Evolutionary conservation across 331 rosid genomes (phyloP).

Genomic region (Quercus lobata): DNA sequence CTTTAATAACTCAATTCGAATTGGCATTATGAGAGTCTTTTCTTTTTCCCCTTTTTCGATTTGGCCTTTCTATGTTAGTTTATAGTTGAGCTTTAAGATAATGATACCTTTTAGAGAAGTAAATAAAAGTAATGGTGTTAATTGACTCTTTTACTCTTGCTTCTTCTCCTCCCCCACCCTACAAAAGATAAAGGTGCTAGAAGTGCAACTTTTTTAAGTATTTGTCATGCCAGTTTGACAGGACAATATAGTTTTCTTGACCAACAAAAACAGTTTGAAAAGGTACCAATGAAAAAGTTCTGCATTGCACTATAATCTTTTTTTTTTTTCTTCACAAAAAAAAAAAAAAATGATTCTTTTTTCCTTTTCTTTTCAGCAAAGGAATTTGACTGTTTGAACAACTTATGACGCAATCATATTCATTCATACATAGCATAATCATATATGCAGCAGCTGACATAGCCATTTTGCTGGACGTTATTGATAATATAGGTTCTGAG

Average conservation of each 20-base stretch:
- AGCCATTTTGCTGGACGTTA: neutral
- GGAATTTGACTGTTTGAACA: neutral
- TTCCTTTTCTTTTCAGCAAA: neutral
- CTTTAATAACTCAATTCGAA: neutral
- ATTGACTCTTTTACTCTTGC: neutral
- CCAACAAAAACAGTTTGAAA: neutral
- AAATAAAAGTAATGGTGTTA: neutral
- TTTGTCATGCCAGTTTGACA: neutral
- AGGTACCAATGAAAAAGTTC: neutral
- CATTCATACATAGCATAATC: neutral
- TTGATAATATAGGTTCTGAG: neutral
- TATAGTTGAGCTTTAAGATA: neutral
- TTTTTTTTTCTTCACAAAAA: neutral
- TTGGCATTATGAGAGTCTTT: neutral
- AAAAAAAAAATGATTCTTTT: neutral
- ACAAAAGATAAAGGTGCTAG: neutral
- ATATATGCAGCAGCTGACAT: neutral
- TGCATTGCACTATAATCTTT: neutral
- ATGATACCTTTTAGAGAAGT: neutral
- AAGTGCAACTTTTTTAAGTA: neutral
- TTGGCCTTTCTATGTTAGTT: neutral
- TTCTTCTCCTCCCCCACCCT: neutral
- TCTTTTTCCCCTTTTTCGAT: neutral
- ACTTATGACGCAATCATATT: neutral
- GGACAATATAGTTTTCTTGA: neutral